Base-by-base conservation (phyloP, 1,139 yeast genomes). In the Candida tetrigidarum region DNA sequence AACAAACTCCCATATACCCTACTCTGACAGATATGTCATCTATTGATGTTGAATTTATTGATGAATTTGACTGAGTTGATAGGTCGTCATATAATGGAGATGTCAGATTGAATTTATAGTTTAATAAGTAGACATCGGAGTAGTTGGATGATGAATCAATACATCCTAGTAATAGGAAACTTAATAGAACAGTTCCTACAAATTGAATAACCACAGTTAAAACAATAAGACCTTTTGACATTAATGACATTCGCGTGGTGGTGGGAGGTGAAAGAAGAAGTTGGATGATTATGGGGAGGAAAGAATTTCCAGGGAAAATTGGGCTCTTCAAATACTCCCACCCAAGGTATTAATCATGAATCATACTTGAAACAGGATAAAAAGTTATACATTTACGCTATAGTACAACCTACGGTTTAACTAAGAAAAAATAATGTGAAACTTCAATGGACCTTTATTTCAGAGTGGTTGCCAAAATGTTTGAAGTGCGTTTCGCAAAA, bases 161-260 rank as follows among this genome's bases (percentile, higher is more conserved):
- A 48, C 86, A 80, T 1, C 87, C 83, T 10, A 80, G 59, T 14
- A 82, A 59, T 9, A 83, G 64, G 54, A 80, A 82, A 4, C 78
- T 69, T n/a, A 80, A 56, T 5, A 78, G 56, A 40, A 72, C 70
- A 0, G 68, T 58, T 2, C 75, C 53, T 19, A 77, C 68, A 50
- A 77, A 62, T 18, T 75, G 58, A 2, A 69, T 48, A 3, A 62
- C 15, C 5, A 60, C 51, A 6, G 57, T 41, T 10, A 61, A 43
- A 9, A 59, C 12, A 6, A 48, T 32, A 2, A 43, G 15, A 18
- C 44, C 45, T 37, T 46, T 50, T 14, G 41, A 34, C 38, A 44
- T 16, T 18, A 45, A 30, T 25, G 28, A 16, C 20, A 36, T 35
- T 7, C 14, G 19, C 10, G 2, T 18, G 22, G n/a, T 30, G 10